Conservation (phyloP, 805 yeast species). For the Vanderwaltozyma verrucispora region DNA sequence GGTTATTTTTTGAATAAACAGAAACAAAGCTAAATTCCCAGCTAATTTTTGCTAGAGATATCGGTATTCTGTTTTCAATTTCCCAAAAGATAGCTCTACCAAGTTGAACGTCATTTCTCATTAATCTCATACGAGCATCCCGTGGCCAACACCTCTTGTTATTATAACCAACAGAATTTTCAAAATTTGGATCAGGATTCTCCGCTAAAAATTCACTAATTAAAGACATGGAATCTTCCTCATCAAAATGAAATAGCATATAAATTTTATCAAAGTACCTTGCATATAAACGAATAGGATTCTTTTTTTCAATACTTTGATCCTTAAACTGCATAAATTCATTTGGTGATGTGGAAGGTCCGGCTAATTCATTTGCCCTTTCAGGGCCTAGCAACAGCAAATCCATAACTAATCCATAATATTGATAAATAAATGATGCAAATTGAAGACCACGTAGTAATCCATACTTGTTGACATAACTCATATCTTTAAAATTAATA, state of each 20-base stretch:
- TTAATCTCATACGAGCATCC: conserved; percentile 80
- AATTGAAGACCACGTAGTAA: conserved; percentile 82
- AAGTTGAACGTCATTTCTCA: conserved; percentile 83
- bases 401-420: conserved; percentile 80
- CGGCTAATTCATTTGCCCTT: conserved; percentile 81
- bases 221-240: conserved; percentile 64
- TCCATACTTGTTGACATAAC: conserved; percentile 82
- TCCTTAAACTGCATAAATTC: conserved; percentile 66
- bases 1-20: conserved; percentile 83
- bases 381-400: conserved; percentile 74
- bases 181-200: conserved; percentile 89
- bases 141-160: conserved; percentile 93
- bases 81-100: conserved; percentile 95
- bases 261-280: conserved; percentile 79
- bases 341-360: conserved; percentile 60
- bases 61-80: conserved; percentile 66
- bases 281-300: conserved; percentile 72
- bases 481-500: conserved; percentile 87
- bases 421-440: conserved; percentile 81
- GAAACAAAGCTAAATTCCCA: conserved; percentile 82
- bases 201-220: conserved; percentile 68
- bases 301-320: conserved; percentile 45
- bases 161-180: conserved; percentile 73
- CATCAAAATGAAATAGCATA: conserved; percentile 64
- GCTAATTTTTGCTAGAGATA: conserved; percentile 54